Conservation (phyloP, 75 land plant genomes). For the Sequoia sempervirens region DNA sequence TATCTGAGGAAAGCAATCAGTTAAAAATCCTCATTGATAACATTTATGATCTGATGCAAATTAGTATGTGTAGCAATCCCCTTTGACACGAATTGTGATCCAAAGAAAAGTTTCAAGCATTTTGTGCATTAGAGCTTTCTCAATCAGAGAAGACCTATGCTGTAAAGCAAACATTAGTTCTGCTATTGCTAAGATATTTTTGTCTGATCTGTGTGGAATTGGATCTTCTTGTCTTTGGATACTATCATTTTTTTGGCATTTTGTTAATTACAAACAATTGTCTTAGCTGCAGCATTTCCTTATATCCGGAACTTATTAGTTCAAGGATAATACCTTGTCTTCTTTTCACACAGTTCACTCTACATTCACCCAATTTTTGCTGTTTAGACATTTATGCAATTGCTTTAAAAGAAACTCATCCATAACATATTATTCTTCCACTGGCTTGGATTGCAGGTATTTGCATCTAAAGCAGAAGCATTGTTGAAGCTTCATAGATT, state of each 20-base stretch:
- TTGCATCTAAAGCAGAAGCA: conserved; percentile 83
- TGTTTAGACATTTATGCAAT: neutral
- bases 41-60: neutral
- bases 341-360: neutral
- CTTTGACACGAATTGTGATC: neutral
- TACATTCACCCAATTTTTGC: neutral
- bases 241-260: neutral
- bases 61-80: neutral
- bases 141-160: neutral
- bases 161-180: neutral
- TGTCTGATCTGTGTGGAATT: neutral
- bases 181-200: neutral
- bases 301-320: neutral
- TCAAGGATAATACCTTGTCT: neutral
- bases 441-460: conserved; percentile 44
- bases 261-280: neutral
- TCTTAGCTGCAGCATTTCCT: neutral
- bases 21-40: neutral
- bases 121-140: neutral
- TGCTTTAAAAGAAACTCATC: neutral
- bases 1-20: neutral
- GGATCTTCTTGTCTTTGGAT: neutral
- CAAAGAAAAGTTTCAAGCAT: neutral
- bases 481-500: conserved; percentile 65
- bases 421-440: neutral